These are phyloP conservation scores for Tilletia walkeri DNA, from an alignment of 1,284 basidiomycete species.

Conservation along the genomic window DNA sequence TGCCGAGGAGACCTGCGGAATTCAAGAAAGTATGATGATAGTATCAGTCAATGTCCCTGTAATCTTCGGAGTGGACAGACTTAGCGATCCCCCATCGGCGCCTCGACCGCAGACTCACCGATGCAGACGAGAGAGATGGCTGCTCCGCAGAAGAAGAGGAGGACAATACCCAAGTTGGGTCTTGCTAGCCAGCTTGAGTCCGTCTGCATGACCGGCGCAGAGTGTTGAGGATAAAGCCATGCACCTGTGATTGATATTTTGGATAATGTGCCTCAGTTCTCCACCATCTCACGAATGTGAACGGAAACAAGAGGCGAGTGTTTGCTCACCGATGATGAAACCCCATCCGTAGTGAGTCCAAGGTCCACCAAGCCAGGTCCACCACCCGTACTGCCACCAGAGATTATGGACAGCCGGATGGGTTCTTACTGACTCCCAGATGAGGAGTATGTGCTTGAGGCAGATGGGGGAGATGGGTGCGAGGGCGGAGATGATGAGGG, in stretches of 20 bases:
- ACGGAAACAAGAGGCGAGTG: no score
- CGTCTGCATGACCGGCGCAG: no score
- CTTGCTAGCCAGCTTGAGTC: no score
- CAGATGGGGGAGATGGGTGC: conserved; percentile 3
- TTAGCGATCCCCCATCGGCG: no score
- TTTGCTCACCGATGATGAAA: conserved; percentile 15
- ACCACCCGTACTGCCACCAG: conserved; percentile 18
- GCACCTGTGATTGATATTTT: not conserved
- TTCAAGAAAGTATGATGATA: no score
- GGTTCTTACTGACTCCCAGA: conserved; percentile 14
- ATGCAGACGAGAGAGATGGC: not conserved
- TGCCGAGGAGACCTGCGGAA: not conserved
- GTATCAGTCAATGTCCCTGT: no score
- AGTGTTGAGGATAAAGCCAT: not conserved
- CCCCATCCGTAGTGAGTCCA: conserved; percentile 21
- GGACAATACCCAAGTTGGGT: not conserved
- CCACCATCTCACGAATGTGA: not conserved
- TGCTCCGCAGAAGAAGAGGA: conserved; percentile 10
- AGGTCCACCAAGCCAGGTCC: conserved; percentile 22
- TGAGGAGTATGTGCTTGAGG: not conserved
- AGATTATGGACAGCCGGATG: not conserved
- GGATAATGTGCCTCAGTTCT: not conserved
- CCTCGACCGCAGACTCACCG: not conserved
- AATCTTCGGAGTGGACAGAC: no score
- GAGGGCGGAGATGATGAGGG: conserved; percentile 16